Percentiles rank a stretch among this genome's conserved stretches.
Evolutionary conservation across 208 protist species (phyloP).

Genomic region (Crithidia thermophila): DNA sequence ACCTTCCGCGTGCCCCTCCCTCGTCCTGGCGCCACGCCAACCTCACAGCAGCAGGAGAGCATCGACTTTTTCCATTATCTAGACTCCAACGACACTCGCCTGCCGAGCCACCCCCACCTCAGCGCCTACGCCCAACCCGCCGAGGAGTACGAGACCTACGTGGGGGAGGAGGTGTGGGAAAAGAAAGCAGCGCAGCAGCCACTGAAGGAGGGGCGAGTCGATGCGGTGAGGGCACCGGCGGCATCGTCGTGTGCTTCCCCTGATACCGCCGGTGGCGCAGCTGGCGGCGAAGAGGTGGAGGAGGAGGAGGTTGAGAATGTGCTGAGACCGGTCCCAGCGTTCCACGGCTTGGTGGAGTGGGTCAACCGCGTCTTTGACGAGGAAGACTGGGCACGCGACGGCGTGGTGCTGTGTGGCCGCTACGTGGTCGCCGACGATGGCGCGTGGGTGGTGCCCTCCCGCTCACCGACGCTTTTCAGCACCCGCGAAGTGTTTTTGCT

Average conservation of each 20-base stretch:
- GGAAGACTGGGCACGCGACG: slow-evolving; percentile 37
- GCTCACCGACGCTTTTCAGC: slow-evolving; percentile 47
- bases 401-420: slow-evolving; percentile 79
- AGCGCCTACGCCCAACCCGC: slow-evolving; percentile 33
- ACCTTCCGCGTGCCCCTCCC: slow-evolving; percentile 38
- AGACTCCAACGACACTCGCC: slow-evolving; percentile 75
- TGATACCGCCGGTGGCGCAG: no score
- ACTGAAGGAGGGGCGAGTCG: neutral
- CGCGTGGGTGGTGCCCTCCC: slow-evolving; percentile 75
- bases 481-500: slow-evolving; percentile 76
- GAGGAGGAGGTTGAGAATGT: slow-evolving; percentile 6
- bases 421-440: slow-evolving; percentile 82
- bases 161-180: slow-evolving; percentile 79
- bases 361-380: slow-evolving; percentile 35
- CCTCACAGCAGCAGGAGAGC: slow-evolving; percentile 9
- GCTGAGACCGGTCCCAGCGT: slow-evolving; percentile 21
- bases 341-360: slow-evolving; percentile 67
- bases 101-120: slow-evolving; percentile 58
- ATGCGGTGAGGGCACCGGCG: neutral
- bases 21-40: neutral
- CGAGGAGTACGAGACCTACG: slow-evolving; percentile 80
- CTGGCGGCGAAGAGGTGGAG: no score
- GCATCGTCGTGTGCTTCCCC: no score
- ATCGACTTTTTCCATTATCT: slow-evolving; percentile 72
- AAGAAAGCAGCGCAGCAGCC: neutral